Evolutionary conservation across 305 asterid species (phyloP).

Genomic region (Euphrasia arctica): DNA sequence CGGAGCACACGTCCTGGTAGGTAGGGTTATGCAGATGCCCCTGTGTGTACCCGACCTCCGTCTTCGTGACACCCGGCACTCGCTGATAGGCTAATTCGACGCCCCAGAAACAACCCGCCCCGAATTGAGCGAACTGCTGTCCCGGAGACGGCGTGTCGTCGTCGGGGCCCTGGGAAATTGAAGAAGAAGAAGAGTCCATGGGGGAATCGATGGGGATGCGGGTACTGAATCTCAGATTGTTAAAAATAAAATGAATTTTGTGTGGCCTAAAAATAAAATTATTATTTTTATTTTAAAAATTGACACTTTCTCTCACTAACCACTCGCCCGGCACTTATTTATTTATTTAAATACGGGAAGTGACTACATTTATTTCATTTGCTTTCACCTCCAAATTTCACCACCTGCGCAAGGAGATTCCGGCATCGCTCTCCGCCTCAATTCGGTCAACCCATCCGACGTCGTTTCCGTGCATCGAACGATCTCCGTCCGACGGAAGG

Average conservation of each 20-base stretch:
- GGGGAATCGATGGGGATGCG: conserved; percentile 43
- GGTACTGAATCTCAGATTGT: conserved; percentile 59
- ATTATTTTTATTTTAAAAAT: too few species aligned
- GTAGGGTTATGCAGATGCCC: conserved; percentile 57
- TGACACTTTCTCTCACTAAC: not conserved
- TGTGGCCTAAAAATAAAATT: too few species aligned
- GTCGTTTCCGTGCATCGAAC: conserved; percentile 1
- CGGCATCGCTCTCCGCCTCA: not conserved
- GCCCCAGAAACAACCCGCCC: conserved; percentile 91
- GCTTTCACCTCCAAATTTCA: conserved; percentile 1
- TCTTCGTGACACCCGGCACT: conserved; percentile 66
- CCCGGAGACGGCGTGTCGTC: conserved; percentile 62
- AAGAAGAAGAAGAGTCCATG: conserved; percentile 38
- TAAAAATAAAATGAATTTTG: conserved; percentile 3
- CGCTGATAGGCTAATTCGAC: conserved; percentile 75
- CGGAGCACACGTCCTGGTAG: conserved; percentile 66
- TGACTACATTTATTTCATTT: not conserved
- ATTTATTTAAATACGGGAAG: not conserved
- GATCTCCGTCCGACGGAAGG: conserved; percentile 7
- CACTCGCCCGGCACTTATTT: not conserved
- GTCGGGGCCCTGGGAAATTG: conserved; percentile 62
- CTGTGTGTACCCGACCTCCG: conserved; percentile 69
- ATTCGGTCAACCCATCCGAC: not conserved
- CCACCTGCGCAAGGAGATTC: not conserved
- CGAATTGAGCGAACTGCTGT: conserved; percentile 64